Percentiles rank a stretch among this genome's conserved stretches.
Evolutionary conservation across 768 basidiomycete genomes (phyloP).

Genomic region (Xanthoconium stramineum): DNA sequence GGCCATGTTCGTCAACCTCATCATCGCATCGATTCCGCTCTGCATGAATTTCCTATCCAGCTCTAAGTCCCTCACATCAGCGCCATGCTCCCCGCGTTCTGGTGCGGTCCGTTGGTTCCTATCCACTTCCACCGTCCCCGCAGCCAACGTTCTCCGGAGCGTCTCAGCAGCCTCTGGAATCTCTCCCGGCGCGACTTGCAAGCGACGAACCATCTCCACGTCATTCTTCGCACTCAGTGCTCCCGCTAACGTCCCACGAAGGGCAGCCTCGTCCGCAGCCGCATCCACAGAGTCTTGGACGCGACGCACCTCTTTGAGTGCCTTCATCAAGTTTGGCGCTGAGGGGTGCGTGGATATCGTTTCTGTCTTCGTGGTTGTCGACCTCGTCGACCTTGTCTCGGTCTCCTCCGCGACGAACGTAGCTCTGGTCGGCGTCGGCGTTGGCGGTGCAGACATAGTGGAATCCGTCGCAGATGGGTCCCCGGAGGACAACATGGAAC

Average conservation of each 20-base stretch:
- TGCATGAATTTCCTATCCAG: conserved; percentile 66
- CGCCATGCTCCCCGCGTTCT: neutral
- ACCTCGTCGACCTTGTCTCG: neutral
- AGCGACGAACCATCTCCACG: conserved; percentile 19
- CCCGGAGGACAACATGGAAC: neutral
- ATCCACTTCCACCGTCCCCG: neutral
- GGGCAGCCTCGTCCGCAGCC: conserved; percentile 21
- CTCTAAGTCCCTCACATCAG: neutral
- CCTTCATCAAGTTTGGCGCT: neutral
- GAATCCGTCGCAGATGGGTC: neutral
- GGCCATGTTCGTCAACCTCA: conserved; percentile 48
- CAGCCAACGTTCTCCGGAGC: conserved; percentile 17
- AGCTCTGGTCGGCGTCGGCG: conserved; percentile 13
- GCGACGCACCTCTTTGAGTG: conserved; percentile 17
- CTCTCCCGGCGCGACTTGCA: conserved; percentile 22
- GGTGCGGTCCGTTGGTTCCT: neutral
- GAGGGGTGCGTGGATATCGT: neutral
- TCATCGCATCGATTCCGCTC: conserved; percentile 66
- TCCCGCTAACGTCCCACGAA: conserved; percentile 16
- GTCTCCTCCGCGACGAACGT: conserved; percentile 8
- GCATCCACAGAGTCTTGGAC: conserved; percentile 24
- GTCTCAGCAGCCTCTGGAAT: conserved; percentile 25
- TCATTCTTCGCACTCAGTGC: conserved; percentile 16
- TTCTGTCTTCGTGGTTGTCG: neutral
- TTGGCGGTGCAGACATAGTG: neutral